phyloP scores from a whole-genome alignment of 371 early-diverging fungal species.

The Mortierella sp. region DNA sequence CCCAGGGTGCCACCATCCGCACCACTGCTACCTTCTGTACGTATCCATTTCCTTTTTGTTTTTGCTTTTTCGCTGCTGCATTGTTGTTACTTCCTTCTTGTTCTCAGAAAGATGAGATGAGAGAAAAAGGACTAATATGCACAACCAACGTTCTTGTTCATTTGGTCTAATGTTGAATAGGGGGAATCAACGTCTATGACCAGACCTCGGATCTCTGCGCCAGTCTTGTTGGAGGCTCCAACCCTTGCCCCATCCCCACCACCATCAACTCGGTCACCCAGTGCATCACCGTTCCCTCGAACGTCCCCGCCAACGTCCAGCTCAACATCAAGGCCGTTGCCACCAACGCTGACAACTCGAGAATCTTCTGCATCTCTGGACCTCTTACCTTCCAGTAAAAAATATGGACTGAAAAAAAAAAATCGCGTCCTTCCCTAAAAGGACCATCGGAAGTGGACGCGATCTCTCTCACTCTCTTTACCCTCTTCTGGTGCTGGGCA shows the following conservation, averaged over 20 bases:
- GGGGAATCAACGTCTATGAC: constrained; percentile 43
- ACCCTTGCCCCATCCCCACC: constrained; percentile 44
- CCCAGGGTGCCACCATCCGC: constrained; percentile 23
- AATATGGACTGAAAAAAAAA: too few species aligned
- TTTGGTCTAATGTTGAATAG: constrained; percentile 6
- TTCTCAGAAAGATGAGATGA: background rate
- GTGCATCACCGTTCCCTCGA: constrained; percentile 44
- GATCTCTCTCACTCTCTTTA: too few species aligned
- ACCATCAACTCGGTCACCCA: constrained; percentile 33
- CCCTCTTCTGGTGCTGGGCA: too few species aligned
- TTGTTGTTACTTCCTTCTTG: background rate
- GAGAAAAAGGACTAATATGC: background rate
- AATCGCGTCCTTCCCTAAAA: too few species aligned
- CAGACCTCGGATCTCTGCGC: constrained; percentile 35
- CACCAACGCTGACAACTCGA: constrained; percentile 11
- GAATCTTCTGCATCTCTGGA: constrained; percentile 47
- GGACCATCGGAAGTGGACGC: too few species aligned
- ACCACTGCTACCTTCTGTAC: constrained; percentile 42
- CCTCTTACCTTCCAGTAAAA: constrained; percentile 34
- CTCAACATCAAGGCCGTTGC: constrained; percentile 37
- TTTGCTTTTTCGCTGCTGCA: background rate
- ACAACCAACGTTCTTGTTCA: background rate
- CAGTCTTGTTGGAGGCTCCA: constrained; percentile 30
- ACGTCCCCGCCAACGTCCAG: constrained; percentile 36
- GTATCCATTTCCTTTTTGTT: background rate